Evolutionary conservation across 208 protist genomes (phyloP), one percentile per base, ranked within the genome.

Genomic region (Acanthamoeba quina): DNA sequence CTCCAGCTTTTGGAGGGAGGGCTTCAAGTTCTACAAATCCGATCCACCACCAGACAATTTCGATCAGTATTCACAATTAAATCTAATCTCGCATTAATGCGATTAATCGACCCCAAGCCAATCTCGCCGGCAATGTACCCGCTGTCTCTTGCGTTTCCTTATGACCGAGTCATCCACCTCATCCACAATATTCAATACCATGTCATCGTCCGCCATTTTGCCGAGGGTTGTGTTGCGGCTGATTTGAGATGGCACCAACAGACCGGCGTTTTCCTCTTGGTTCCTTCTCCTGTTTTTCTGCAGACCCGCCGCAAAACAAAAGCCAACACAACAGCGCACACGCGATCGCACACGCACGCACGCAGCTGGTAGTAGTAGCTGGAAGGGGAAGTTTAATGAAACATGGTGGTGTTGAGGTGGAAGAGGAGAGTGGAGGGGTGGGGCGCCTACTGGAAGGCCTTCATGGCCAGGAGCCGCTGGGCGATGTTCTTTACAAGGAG

Each of bases 401-500:
- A 58, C 54, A 58, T 13, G 13, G 54, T 24, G 19, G 7, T 21
- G 54, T 56, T 9, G 9, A 17, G 3, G 13, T 4, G 19, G 54
- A 0, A 11, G 54, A 21, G 11, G 54, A 58, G 54, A 11, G 4
- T 4, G 54, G 13, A 11, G 19, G 54, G 54, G 54, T 13, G 4
- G 47, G n/a, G 5, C 47, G 2, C 76, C 19, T 52, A 60, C 47
- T 90, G 83, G 83, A 90, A 90, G 56, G 83, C 83, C 83, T 90
- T 72, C 83, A 90, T 74, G 83, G 83, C 62, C 37, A 90, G 21
- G 37, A 90, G 83, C 58, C 83, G 54, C 83, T 90, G 83, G 37
- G 83, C 83, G 31, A 90, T 90, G 62, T 90, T 90, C 83, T 90
- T 90, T 90, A 90, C 83, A 90, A 90, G 47, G 41, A 90, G 83